Conservation (phyloP, 441 rosid species). For the Populus hybrid region DNA sequence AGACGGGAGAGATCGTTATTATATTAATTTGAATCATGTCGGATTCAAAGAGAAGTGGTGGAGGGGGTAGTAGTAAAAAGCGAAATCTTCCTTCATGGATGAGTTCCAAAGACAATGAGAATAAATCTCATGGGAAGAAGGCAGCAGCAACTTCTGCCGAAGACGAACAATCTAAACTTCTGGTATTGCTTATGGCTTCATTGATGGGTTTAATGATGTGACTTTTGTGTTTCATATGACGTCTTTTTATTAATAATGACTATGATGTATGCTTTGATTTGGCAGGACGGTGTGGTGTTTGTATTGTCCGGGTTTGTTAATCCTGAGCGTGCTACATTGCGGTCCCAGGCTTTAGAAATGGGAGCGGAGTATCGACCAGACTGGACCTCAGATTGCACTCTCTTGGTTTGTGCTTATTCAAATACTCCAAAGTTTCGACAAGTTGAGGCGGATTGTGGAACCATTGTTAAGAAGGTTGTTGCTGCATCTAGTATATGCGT, state of each 20-base stretch:
- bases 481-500: neutral
- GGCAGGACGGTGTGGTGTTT: constrained; percentile 85
- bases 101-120: constrained; percentile 39
- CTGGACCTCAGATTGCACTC: constrained; percentile 81
- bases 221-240: constrained; percentile 1
- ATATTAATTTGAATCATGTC: constrained; percentile 26
- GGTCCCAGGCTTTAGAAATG: constrained; percentile 85
- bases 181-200: constrained; percentile 38
- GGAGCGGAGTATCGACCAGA: constrained; percentile 84
- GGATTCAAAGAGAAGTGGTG: constrained; percentile 29
- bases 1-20: neutral
- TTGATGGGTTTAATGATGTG: neutral
- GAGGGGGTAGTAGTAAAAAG: constrained; percentile 33
- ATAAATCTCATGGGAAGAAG: neutral
- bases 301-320: constrained; percentile 89
- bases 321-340: constrained; percentile 77
- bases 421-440: constrained; percentile 95
- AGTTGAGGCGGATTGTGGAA: constrained; percentile 71
- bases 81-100: constrained; percentile 92
- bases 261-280: constrained; percentile 14
- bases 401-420: constrained; percentile 79
- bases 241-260: constrained; percentile 2
- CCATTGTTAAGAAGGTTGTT: constrained; percentile 76
- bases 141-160: constrained; percentile 1
- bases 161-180: constrained; percentile 44